Evolutionary conservation across 805 yeast species (phyloP), one percentile per base, ranked within the genome.

Genomic region (Suhomyces vadensis): DNA sequence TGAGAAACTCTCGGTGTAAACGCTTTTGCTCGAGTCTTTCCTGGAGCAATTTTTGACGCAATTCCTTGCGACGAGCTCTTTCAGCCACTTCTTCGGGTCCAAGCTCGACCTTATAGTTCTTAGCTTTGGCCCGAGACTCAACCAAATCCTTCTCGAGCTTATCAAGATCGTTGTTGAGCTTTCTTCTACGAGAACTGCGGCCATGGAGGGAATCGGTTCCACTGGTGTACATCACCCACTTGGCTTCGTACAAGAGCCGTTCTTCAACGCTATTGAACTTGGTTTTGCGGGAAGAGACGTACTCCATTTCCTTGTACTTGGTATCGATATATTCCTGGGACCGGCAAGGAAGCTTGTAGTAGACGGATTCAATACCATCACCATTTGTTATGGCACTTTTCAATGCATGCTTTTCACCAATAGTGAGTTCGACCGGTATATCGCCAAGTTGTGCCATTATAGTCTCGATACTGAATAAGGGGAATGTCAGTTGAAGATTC

Each of bases 181-280:
- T 33, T 17, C 55, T 47, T n/a, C 56, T 43, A 17, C 42, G 23
- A 7, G 44, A 16, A 6, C 38, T 35, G 3, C 20, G 33, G 10
- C 33, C 9, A 14, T 29, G 20, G 8, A 6, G 6, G 9, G 22
- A 8, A 3, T 43, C 33, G 14, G 43, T 45, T 4, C 41, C 42
- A 47, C 52, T 55, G 4, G 64, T 57, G 1, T 60, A 49, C 24
- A 42, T 39, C 35, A 58, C 61, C 76, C 75, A 71, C 42, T 65
- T 59, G 0, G 75, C 73, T 41, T 67, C 72, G 46, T 69, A 71
- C 6, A 67, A 49, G 20, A 71, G 58, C 22, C 63, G 50, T 27
- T 69, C 74, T n/a, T 56, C 51, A 5, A 47, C 40, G 31, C 50
- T 61, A 29, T 60, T 57, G 42, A 67, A 68, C 21, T 51, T 56